Evolutionary conservation across 768 basidiomycete genomes (phyloP).

Genomic region (Termitomyces sp.): DNA sequence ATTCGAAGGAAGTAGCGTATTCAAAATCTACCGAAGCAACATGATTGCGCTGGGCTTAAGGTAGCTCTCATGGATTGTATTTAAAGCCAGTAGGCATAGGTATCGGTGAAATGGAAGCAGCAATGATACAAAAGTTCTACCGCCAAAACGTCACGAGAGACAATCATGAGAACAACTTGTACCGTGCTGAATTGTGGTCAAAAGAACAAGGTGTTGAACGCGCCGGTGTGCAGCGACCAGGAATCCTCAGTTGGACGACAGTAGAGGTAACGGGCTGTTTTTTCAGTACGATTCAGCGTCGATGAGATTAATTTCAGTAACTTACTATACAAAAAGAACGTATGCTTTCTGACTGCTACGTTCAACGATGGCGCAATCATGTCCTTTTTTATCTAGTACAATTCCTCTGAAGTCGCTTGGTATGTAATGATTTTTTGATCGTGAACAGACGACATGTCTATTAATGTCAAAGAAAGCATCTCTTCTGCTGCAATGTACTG

Average conservation of each 20-base stretch:
- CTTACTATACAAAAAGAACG: not conserved
- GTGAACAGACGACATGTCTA: not conserved
- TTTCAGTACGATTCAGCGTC: too few species aligned
- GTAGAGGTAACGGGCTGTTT: not conserved
- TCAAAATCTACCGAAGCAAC: conserved; percentile 9
- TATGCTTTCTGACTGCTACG: not conserved
- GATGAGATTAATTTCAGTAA: not conserved
- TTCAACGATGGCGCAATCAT: not conserved
- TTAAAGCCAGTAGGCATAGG: conserved; percentile 4
- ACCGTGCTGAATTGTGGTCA: not conserved
- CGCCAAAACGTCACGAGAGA: conserved; percentile 8
- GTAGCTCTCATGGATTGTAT: not conserved
- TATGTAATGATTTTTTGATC: not conserved
- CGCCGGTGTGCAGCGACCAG: conserved; percentile 22
- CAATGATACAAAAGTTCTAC: conserved; percentile 3
- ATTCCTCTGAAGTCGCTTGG: not conserved
- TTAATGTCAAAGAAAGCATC: not conserved
- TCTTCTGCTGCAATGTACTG: not conserved
- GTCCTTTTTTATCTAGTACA: not conserved
- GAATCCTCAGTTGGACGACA: conserved; percentile 10
- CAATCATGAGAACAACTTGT: conserved; percentile 9
- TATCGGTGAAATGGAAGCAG: conserved; percentile 2
- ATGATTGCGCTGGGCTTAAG: not conserved
- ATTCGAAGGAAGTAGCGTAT: not conserved
- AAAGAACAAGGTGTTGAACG: not conserved